Evolutionary conservation across 2,329 filamentous ascomycete species (phyloP), one percentile per base, ranked within the genome.

Genomic region (Canariomyces notabilis): DNA sequence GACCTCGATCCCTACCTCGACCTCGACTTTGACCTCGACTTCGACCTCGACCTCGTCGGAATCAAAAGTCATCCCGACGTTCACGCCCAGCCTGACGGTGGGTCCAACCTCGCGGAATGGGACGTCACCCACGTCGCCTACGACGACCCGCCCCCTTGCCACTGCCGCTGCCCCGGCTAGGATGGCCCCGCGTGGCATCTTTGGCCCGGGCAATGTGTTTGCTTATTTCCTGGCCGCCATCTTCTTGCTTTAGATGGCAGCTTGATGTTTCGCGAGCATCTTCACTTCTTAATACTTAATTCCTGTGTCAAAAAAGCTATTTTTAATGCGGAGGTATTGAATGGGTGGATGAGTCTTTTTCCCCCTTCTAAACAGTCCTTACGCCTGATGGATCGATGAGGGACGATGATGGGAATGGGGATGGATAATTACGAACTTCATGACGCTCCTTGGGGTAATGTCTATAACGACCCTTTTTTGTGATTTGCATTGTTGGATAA

Each of bases 261-360:
- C 11, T 19, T 14, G 22, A 29, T n/a, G 26, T 9, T 9, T 26
- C 18, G 33, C 2, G 6, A 19, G 6, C 15, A 16, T 37, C 19
- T 20, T 16, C 34, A 18, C 8, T 38, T 38, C 36, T 31, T 38
- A 44, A 44, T 44, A 22, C 23, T 44, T 29, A 29, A 29, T 29
- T 29, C 7, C 9, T 29, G 26, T 8, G 4, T 9, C 14, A 9
- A 29, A 29, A 29, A 29, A 12, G 9, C 14, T 29, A 12, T 8
- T 29, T 26, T 29, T 29, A 29, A 29, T 29, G 26, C n/a, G 26
- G 4, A 4, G 8, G 26, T 9, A 11, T 29, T 8, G 26, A 9
- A 29, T 9, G n/a, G n/a, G n/a, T n/a, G n/a, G n/a, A n/a, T n/a
- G n/a, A n/a, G 22, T 26, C 11, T 11, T 26, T 26, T 26, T 26